Percentiles rank a stretch among this genome's conserved stretches.
These are phyloP conservation scores for Pogostemon cablin DNA, from an alignment of 257 asterid genomes.

Conservation along the genomic window DNA sequence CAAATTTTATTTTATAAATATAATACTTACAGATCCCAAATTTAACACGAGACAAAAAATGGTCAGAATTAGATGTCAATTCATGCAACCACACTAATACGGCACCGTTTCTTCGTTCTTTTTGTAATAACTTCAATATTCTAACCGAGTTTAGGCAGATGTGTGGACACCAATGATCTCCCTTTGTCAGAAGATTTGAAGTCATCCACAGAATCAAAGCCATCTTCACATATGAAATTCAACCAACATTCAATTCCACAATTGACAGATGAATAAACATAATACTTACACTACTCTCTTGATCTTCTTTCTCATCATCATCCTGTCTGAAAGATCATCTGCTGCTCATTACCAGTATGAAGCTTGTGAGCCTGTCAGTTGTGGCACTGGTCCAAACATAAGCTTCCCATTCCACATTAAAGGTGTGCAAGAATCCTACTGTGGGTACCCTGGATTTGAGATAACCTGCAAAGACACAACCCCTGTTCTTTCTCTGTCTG, in stretches of 20 bases:
- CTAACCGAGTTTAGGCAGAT: constrained; percentile 36
- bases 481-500: constrained; percentile 43
- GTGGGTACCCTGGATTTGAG: constrained; percentile 50
- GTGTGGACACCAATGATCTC: constrained; percentile 29
- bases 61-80: constrained; percentile 38
- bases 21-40: too few relatives aligned
- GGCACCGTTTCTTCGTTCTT: background rate
- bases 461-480: constrained; percentile 36
- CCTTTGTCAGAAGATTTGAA: constrained; percentile 23
- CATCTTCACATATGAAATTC: constrained; percentile 1
- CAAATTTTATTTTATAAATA: too few relatives aligned
- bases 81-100: constrained; percentile 36
- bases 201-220: constrained; percentile 18
- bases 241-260: background rate
- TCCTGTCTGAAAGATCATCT: constrained; percentile 36
- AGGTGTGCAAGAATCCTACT: constrained; percentile 41
- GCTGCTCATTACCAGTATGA: constrained; percentile 44
- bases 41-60: background rate
- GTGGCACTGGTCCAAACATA: constrained; percentile 49
- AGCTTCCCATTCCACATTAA: constrained; percentile 60
- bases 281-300: constrained; percentile 6
- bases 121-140: constrained; percentile 26
- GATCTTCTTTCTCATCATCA: constrained; percentile 33
- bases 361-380: constrained; percentile 45
- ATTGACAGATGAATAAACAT: constrained; percentile 37